These are phyloP conservation scores for Solanum habrochaites DNA, from an alignment of 257 asterid genomes.

Conservation along the genomic window DNA sequence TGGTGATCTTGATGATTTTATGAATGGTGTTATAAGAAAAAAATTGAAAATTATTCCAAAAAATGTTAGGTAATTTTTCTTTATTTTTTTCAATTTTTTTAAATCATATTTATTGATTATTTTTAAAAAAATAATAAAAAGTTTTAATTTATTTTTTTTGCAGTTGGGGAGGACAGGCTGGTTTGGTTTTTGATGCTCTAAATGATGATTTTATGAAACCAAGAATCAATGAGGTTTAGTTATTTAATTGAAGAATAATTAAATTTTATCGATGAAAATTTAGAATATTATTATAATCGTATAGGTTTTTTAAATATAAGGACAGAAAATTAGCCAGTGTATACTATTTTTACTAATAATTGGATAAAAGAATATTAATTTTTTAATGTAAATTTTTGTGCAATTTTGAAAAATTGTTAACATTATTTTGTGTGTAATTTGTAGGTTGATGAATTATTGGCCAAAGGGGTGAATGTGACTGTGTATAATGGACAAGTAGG, in stretches of 20 bases:
- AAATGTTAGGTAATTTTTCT: slow-evolving; percentile 29
- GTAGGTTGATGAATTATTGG: slow-evolving; percentile 74
- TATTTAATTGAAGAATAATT: not conserved
- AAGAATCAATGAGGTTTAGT: slow-evolving; percentile 69
- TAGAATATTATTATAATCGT: not conserved
- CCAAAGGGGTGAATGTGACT: slow-evolving; percentile 76
- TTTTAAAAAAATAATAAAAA: too few species aligned
- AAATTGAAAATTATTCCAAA: slow-evolving; percentile 72
- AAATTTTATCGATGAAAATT: not conserved
- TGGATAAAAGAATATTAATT: too few species aligned
- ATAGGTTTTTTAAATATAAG: not conserved
- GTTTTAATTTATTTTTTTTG: not conserved
- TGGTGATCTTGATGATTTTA: slow-evolving; percentile 39
- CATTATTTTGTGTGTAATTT: not conserved
- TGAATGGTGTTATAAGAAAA: slow-evolving; percentile 71
- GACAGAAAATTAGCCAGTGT: not conserved
- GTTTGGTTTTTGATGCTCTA: slow-evolving; percentile 34
- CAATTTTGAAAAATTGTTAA: not conserved
- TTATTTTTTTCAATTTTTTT: not conserved
- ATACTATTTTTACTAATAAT: not conserved
- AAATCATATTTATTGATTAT: not conserved
- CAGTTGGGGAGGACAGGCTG: slow-evolving; percentile 83
- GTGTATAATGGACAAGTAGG: slow-evolving; percentile 91
- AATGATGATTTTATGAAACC: slow-evolving; percentile 82
- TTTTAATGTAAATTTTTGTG: not conserved